A percentile compares a stretch with the other conserved stretches of the same genome.
These are phyloP conservation scores for Plantago elongata DNA, from an alignment of 257 asterid species.

Conservation along the genomic window DNA sequence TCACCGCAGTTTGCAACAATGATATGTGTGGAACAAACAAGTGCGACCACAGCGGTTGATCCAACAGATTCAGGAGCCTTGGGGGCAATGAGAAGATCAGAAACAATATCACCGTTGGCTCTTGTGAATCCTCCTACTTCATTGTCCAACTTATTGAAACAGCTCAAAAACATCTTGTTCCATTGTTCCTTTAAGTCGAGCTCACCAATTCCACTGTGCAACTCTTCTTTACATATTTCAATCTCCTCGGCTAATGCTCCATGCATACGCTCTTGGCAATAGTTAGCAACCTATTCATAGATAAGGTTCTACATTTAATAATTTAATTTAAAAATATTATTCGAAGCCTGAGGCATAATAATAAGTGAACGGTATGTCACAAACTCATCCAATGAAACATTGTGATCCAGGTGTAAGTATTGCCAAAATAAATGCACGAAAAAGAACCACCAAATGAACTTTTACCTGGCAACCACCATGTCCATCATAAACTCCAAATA, in stretches of 20 bases:
- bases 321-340: background rate
- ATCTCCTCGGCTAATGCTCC: constrained; percentile 64
- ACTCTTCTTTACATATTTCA: constrained; percentile 30
- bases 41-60: constrained; percentile 81
- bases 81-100: constrained; percentile 22
- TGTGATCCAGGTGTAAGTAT: background rate
- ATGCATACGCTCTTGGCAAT: constrained; percentile 68
- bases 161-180: constrained; percentile 49
- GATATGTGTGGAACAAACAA: constrained; percentile 60
- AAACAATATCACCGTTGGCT: constrained; percentile 17
- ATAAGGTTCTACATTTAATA: background rate
- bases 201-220: constrained; percentile 23
- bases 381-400: background rate
- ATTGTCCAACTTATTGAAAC: constrained; percentile 68
- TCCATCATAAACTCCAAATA: constrained; percentile 89
- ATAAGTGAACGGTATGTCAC: background rate
- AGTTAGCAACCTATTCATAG: constrained; percentile 60
- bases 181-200: constrained; percentile 50
- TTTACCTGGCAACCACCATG: constrained; percentile 88
- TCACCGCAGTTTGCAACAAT: constrained; percentile 93
- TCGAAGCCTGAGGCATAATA: background rate
- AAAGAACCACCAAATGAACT: background rate
- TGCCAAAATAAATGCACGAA: background rate
- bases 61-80: constrained; percentile 90
- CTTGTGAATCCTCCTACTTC: constrained; percentile 61